phyloP scores from a whole-genome alignment of 1,284 basidiomycete species.

The Cutaneotrichosporon cyanovorans region DNA sequence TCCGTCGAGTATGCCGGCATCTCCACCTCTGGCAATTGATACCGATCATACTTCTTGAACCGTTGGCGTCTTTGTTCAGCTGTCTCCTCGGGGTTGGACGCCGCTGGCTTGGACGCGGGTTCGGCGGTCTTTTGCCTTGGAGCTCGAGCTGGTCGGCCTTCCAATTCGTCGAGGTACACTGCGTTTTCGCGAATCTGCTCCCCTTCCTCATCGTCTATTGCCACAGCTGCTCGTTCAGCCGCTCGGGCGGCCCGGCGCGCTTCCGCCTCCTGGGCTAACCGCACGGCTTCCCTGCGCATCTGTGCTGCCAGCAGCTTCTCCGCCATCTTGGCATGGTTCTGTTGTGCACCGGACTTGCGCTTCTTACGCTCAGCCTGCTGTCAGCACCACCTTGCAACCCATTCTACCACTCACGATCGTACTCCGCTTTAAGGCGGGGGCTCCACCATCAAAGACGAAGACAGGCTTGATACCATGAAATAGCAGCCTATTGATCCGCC shows the following conservation, averaged over 20 bases:
- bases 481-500: slow-evolving; percentile 86
- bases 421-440: slow-evolving; percentile 73
- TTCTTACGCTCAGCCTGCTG: slow-evolving; percentile 69
- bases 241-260: slow-evolving; percentile 30
- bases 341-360: slow-evolving; percentile 78
- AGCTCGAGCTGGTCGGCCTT: slow-evolving; percentile 39
- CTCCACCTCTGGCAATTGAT: slow-evolving; percentile 60
- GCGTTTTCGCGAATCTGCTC: slow-evolving; percentile 57
- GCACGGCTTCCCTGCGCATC: slow-evolving; percentile 80
- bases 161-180: slow-evolving; percentile 80
- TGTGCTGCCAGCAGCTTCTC: slow-evolving; percentile 90
- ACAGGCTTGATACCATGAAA: slow-evolving; percentile 96
- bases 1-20: slow-evolving; percentile 51
- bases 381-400: slow-evolving; percentile 54
- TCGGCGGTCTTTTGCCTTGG: not conserved
- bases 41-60: slow-evolving; percentile 57
- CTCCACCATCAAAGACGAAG: slow-evolving; percentile 94
- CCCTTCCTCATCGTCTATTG: slow-evolving; percentile 36
- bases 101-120: not conserved
- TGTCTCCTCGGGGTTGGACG: not conserved
- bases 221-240: slow-evolving; percentile 7
- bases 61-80: slow-evolving; percentile 32
- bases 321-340: slow-evolving; percentile 73
- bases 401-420: slow-evolving; percentile 61
- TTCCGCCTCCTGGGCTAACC: slow-evolving; percentile 54